Conservation (phyloP, 495 filamentous ascomycete genomes). For the Aspergillus conjunctus region DNA sequence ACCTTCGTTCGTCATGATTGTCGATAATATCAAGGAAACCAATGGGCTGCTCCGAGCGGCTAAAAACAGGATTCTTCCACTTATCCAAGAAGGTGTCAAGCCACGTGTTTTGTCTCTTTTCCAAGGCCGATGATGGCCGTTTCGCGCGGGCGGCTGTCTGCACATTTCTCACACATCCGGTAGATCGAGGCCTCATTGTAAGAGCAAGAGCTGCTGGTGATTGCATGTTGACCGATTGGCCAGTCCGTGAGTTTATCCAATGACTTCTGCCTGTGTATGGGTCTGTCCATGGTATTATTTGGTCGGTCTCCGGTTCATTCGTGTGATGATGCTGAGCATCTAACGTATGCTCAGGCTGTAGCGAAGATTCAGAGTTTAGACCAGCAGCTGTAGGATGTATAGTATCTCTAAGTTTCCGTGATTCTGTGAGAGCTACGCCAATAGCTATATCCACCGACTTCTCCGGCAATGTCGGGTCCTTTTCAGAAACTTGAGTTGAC, state of each 20-base stretch:
- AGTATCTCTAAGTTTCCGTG: no score
- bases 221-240: slow-evolving; percentile 44
- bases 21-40: slow-evolving; percentile 10
- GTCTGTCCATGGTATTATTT: slow-evolving; percentile 65
- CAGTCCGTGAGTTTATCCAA: slow-evolving; percentile 63
- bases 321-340: background rate
- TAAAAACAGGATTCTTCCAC: slow-evolving; percentile 68
- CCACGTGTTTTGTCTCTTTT: slow-evolving; percentile 32
- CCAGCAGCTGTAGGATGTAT: no score
- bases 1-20: background rate
- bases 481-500: background rate
- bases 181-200: slow-evolving; percentile 25
- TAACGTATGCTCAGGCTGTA: background rate
- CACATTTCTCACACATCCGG: slow-evolving; percentile 20
- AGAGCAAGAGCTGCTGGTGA: slow-evolving; percentile 10
- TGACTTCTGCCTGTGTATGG: slow-evolving; percentile 61
- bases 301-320: slow-evolving; percentile 26
- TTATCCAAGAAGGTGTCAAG: slow-evolving; percentile 38
- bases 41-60: slow-evolving; percentile 53
- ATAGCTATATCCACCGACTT: no score
- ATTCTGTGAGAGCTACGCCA: no score
- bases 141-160: slow-evolving; percentile 6
- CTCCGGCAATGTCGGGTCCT: no score
- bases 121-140: slow-evolving; percentile 23
- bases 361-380: background rate